phyloP scores from a whole-genome alignment of 495 filamentous ascomycete genomes.

The Penicillium paradoxum region DNA sequence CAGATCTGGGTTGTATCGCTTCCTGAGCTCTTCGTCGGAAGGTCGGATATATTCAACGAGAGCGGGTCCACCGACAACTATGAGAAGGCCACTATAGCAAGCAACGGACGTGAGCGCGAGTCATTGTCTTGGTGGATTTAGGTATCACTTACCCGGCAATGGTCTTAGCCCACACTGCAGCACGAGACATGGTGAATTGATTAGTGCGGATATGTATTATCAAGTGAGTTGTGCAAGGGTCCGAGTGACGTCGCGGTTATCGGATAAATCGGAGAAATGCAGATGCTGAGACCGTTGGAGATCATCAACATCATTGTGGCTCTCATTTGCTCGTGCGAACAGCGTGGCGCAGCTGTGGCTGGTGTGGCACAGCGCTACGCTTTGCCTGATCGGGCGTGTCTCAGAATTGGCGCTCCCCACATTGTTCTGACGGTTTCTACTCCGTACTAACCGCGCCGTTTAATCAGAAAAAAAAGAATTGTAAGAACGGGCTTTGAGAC shows the following conservation, averaged over 20 bases:
- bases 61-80: constrained; percentile 79
- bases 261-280: neutral
- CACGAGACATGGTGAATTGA: constrained; percentile 43
- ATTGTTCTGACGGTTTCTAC: neutral
- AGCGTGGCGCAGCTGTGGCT: constrained; percentile 14
- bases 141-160: constrained; percentile 40
- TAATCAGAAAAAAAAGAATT: too few relatives aligned
- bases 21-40: constrained; percentile 85
- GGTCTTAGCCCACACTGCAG: constrained; percentile 53
- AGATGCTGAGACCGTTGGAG: constrained; percentile 6
- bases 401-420: neutral
- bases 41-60: constrained; percentile 77
- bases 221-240: neutral
- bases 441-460: too few relatives aligned
- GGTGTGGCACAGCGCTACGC: constrained; percentile 11
- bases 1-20: constrained; percentile 90
- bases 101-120: constrained; percentile 8
- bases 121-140: neutral
- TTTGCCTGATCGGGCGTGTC: neutral
- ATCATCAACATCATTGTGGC: constrained; percentile 20
- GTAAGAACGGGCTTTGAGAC: neutral
- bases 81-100: constrained; percentile 53
- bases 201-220: neutral
- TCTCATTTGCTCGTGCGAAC: constrained; percentile 16
- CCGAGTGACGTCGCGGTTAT: neutral